Percentiles rank a stretch among this genome's conserved stretches.
Evolutionary conservation across 1,284 basidiomycete genomes (phyloP).

Genomic region (Athelia sp.): DNA sequence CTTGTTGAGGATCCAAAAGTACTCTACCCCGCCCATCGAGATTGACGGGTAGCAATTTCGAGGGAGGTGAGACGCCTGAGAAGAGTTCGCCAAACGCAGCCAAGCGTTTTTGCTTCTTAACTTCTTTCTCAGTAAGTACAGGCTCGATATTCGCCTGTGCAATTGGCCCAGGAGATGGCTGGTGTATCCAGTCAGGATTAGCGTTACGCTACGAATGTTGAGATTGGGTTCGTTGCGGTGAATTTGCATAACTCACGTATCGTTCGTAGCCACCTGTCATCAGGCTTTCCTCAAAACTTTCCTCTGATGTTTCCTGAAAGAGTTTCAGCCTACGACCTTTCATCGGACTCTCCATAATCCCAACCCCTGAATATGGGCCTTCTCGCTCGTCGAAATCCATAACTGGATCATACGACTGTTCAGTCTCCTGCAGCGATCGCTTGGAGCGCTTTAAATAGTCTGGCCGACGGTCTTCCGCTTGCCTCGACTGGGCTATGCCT

Average conservation of each 20-base stretch:
- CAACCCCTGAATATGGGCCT: constrained; percentile 36
- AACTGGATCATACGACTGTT: constrained; percentile 21
- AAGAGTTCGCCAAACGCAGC: constrained; percentile 43
- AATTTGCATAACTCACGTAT: constrained; percentile 46
- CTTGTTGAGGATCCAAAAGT: constrained; percentile 43
- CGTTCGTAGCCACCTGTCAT: constrained; percentile 74
- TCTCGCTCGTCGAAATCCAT: constrained; percentile 26
- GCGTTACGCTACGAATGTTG: constrained; percentile 35
- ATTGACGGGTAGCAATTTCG: constrained; percentile 51
- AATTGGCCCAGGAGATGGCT: constrained; percentile 34
- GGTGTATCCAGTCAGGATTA: constrained; percentile 45
- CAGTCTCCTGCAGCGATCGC: constrained; percentile 35
- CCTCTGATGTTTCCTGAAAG: constrained; percentile 76
- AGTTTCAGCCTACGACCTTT: constrained; percentile 67
- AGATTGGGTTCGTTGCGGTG: constrained; percentile 2
- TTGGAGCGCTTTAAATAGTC: constrained; percentile 62
- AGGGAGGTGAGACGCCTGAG: constrained; percentile 18
- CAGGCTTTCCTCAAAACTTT: constrained; percentile 75
- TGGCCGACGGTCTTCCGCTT: constrained; percentile 57
- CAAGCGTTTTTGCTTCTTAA: constrained; percentile 57
- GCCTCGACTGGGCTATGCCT: constrained; percentile 39
- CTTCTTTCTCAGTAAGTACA: constrained; percentile 52
- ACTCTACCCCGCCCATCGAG: constrained; percentile 65
- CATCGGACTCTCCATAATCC: constrained; percentile 59
- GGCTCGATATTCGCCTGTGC: constrained; percentile 31